Conservation (phyloP, 768 basidiomycete genomes). For the Termitomyces sp. region DNA sequence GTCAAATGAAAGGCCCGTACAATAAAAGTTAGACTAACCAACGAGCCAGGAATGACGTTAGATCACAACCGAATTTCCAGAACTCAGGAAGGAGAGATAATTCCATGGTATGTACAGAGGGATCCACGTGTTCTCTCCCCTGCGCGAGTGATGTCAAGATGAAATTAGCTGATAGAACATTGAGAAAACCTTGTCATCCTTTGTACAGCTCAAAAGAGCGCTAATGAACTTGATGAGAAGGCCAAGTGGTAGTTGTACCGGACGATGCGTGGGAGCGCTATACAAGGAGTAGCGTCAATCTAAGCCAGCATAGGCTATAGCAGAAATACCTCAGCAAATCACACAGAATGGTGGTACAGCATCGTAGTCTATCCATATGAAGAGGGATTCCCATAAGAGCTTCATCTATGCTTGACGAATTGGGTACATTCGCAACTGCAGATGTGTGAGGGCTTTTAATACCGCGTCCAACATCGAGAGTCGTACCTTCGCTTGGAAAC, state of each 20-base stretch:
- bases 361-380: slow-evolving; percentile 57
- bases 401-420: slow-evolving; percentile 18
- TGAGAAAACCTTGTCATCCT: slow-evolving; percentile 38
- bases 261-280: slow-evolving; percentile 53
- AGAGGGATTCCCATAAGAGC: slow-evolving; percentile 48
- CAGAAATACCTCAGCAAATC: slow-evolving; percentile 49
- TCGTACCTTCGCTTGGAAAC: slow-evolving; percentile 44
- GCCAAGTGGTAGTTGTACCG: slow-evolving; percentile 70
- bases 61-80: slow-evolving; percentile 46
- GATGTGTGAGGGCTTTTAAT: not conserved
- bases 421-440: slow-evolving; percentile 3
- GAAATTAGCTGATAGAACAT: not conserved
- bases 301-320: not conserved
- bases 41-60: slow-evolving; percentile 43
- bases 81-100: slow-evolving; percentile 43
- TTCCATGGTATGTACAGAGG: slow-evolving; percentile 50
- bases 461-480: not conserved
- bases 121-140: slow-evolving; percentile 47
- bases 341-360: slow-evolving; percentile 43
- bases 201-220: slow-evolving; percentile 44
- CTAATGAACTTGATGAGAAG: slow-evolving; percentile 46
- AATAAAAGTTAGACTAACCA: slow-evolving; percentile 32
- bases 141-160: slow-evolving; percentile 17
- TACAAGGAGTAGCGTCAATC: slow-evolving; percentile 1
- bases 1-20: not conserved